A percentile compares a stretch with the other conserved stretches of the same genome.
These are phyloP conservation scores for Kwoniella sp. DNA, from an alignment of 768 basidiomycete species.

Conservation along the genomic window DNA sequence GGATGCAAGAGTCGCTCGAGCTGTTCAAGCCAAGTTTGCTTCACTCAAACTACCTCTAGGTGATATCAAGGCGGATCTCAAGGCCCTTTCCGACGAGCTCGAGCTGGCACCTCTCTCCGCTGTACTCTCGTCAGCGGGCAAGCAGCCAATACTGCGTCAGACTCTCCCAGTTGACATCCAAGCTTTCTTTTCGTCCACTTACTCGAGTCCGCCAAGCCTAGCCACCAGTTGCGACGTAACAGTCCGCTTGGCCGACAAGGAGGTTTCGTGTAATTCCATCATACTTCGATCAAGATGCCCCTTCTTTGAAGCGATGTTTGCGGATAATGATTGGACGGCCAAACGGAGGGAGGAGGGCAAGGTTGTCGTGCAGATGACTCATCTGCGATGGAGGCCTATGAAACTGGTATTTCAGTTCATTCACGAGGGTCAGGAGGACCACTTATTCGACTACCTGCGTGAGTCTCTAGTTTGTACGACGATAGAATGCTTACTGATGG, in stretches of 20 bases:
- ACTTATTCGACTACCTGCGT: constrained; percentile 71
- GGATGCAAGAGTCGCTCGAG: constrained; percentile 65
- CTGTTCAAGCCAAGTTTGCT: constrained; percentile 53
- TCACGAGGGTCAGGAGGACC: constrained; percentile 65
- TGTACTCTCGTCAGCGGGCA: constrained; percentile 62
- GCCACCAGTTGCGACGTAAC: constrained; percentile 59
- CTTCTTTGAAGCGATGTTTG: constrained; percentile 80
- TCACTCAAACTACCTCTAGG: constrained; percentile 45
- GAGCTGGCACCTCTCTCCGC: constrained; percentile 58
- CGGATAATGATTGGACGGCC: constrained; percentile 73
- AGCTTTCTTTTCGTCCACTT: constrained; percentile 54
- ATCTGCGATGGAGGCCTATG: constrained; percentile 71
- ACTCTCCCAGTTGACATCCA: constrained; percentile 58
- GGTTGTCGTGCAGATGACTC: constrained; percentile 65
- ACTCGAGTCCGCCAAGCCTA: background rate
- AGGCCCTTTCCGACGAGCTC: constrained; percentile 58
- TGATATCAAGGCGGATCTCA: constrained; percentile 64
- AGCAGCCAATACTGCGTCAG: constrained; percentile 54
- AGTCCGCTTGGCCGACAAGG: constrained; percentile 62
- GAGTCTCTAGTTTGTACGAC: constrained; percentile 31
- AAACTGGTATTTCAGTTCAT: constrained; percentile 69
- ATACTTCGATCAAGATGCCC: constrained; percentile 76
- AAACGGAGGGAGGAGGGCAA: constrained; percentile 59
- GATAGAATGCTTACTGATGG: background rate
- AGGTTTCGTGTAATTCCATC: constrained; percentile 64